phyloP scores from a whole-genome alignment of 2,329 filamentous ascomycete species.

The Blastomyces silverae region DNA sequence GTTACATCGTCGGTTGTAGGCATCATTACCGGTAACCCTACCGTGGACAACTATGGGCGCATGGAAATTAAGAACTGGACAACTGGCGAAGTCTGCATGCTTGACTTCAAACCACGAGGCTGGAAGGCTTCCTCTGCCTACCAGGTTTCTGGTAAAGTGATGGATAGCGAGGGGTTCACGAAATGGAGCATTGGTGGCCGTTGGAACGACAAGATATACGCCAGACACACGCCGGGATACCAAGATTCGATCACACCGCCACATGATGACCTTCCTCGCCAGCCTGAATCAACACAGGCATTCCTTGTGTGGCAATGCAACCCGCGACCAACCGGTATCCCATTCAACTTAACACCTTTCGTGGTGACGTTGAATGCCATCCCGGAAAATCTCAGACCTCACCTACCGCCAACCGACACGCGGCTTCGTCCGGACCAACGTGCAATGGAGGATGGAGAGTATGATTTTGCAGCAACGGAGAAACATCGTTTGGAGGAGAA shows the following conservation, averaged over 20 bases:
- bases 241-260: constrained; percentile 61
- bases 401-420: constrained; percentile 87
- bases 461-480: constrained; percentile 84
- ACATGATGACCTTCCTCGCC: constrained; percentile 47
- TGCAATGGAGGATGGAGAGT: constrained; percentile 98
- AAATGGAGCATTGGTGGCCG: constrained; percentile 85
- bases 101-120: constrained; percentile 91
- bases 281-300: constrained; percentile 62
- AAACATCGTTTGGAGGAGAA: constrained; percentile 93
- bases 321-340: constrained; percentile 70
- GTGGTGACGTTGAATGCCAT: constrained; percentile 90
- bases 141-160: constrained; percentile 77
- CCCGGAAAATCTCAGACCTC: constrained; percentile 67
- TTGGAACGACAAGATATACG: constrained; percentile 97
- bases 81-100: constrained; percentile 78
- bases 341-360: constrained; percentile 96
- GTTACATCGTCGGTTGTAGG: constrained; percentile 96
- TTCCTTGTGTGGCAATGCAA: constrained; percentile 93
- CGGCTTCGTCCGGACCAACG: constrained; percentile 88
- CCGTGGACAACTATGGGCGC: constrained; percentile 93
- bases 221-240: constrained; percentile 82
- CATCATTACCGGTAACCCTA: constrained; percentile 93
- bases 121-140: constrained; percentile 94
- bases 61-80: constrained; percentile 99
- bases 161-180: constrained; percentile 70